These are phyloP conservation scores for Candida sojae DNA, from an alignment of 1,139 yeast genomes.

Conservation along the genomic window DNA sequence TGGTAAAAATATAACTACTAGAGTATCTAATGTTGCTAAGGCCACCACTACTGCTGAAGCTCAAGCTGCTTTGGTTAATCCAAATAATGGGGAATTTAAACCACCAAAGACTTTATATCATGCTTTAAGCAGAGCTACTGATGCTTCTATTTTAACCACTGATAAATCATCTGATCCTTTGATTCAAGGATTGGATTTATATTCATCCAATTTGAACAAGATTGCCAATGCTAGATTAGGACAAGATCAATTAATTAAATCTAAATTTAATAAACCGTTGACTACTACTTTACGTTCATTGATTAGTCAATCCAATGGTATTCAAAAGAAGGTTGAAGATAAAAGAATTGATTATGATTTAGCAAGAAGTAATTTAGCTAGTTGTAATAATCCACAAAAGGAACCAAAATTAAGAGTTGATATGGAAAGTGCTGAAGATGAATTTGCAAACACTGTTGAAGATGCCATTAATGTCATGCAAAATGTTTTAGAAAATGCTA, in stretches of 20 bases:
- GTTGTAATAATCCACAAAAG: conserved; percentile 70
- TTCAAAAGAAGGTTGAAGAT: conserved; percentile 76
- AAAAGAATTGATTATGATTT: conserved; percentile 81
- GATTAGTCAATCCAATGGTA: conserved; percentile 65
- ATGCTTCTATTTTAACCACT: conserved; percentile 50
- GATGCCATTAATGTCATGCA: conserved; percentile 86
- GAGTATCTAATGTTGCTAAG: conserved; percentile 68
- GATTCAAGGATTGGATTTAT: conserved; percentile 44
- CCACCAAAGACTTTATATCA: conserved; percentile 86
- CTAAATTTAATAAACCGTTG: conserved; percentile 71
- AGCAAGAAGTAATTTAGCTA: conserved; percentile 65
- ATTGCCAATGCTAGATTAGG: conserved; percentile 83
- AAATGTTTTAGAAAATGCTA: conserved; percentile 73
- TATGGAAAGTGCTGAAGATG: conserved; percentile 87
- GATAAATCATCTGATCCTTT: conserved; percentile 49
- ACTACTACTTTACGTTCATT: conserved; percentile 64
- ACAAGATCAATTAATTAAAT: conserved; percentile 74
- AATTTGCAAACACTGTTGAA: conserved; percentile 87
- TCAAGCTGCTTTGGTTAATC: conserved; percentile 66
- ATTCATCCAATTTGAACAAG: conserved; percentile 51
- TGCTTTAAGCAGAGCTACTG: conserved; percentile 79
- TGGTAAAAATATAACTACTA: conserved; percentile 64
- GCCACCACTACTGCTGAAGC: conserved; percentile 85
- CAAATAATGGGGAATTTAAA: conserved; percentile 52
- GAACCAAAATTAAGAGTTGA: conserved; percentile 74